Conservation (phyloP, 805 yeast genomes). For the Trichomonascus vanleenenianus region DNA sequence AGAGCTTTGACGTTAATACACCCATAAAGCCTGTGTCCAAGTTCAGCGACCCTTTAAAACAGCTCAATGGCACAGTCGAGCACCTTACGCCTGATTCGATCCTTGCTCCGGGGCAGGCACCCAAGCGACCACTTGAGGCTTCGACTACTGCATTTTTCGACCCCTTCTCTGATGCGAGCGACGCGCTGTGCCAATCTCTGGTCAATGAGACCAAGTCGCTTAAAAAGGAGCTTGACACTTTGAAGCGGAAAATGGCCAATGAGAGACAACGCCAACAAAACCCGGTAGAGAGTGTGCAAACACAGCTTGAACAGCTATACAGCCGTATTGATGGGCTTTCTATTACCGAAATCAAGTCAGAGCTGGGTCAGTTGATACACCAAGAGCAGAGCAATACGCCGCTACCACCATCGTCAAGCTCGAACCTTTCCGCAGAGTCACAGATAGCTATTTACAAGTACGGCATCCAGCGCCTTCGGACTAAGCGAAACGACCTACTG, state of each 20-base stretch:
- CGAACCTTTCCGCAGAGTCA: neutral
- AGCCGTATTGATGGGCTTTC: neutral
- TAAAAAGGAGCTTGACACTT: neutral
- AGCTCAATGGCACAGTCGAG: no score
- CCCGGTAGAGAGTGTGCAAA: neutral
- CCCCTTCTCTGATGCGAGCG: neutral
- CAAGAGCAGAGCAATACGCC: neutral
- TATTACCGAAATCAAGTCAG: neutral
- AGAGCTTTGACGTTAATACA: no score
- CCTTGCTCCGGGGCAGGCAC: no score
- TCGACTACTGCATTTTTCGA: neutral
- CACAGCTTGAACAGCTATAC: neutral
- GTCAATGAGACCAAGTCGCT: neutral
- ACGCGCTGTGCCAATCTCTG: neutral
- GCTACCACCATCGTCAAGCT: neutral
- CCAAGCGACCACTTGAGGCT: no score
- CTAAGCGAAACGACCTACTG: slow-evolving; percentile 5
- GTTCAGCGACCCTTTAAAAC: no score
- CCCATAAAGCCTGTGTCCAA: no score
- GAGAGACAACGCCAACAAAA: neutral
- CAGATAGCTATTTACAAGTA: slow-evolving; percentile 4
- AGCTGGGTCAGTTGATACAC: neutral
- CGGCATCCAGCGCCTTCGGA: slow-evolving; percentile 5
- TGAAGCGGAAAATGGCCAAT: neutral
- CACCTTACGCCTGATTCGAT: no score